These are phyloP conservation scores for Actinomortierella wolfii DNA, from an alignment of 371 early-diverging fungal species.

Conservation along the genomic window DNA sequence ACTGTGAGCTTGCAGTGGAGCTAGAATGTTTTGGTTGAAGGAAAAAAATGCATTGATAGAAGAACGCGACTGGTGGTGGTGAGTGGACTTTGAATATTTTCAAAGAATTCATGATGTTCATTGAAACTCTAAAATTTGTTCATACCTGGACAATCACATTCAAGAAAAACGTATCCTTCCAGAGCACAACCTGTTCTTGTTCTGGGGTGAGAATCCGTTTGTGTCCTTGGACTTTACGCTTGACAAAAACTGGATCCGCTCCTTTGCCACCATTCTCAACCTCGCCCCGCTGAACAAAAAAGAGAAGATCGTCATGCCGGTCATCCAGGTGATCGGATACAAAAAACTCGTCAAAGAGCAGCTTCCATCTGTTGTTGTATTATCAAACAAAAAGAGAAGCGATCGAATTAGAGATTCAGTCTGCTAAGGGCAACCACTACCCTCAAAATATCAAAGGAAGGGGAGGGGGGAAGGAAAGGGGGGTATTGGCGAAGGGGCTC, in stretches of 20 bases:
- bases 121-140: too few relatives aligned
- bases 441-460: background rate
- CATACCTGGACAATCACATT: constrained; percentile 83
- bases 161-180: constrained; percentile 86
- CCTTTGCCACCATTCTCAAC: constrained; percentile 37
- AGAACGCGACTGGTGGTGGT: background rate
- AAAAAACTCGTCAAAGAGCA: constrained; percentile 69
- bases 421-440: background rate
- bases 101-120: too few relatives aligned
- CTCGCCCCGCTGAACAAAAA: constrained; percentile 65
- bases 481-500: background rate
- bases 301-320: constrained; percentile 75
- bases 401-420: background rate
- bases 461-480: too few relatives aligned
- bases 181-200: constrained; percentile 68
- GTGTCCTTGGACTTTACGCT: constrained; percentile 58
- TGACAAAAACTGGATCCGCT: constrained; percentile 73
- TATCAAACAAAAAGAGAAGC: background rate
- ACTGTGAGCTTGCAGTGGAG: constrained; percentile 83
- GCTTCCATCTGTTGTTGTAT: constrained; percentile 55
- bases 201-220: constrained; percentile 51
- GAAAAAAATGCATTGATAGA: constrained; percentile 1
- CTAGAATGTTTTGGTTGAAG: constrained; percentile 26
- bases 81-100: too few relatives aligned
- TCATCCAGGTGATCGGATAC: constrained; percentile 57